A percentile compares a stretch with the other conserved stretches of the same genome.
These are phyloP conservation scores for Colletotrichum euphorbiae DNA, from an alignment of 2,329 filamentous ascomycete genomes.

Conservation along the genomic window DNA sequence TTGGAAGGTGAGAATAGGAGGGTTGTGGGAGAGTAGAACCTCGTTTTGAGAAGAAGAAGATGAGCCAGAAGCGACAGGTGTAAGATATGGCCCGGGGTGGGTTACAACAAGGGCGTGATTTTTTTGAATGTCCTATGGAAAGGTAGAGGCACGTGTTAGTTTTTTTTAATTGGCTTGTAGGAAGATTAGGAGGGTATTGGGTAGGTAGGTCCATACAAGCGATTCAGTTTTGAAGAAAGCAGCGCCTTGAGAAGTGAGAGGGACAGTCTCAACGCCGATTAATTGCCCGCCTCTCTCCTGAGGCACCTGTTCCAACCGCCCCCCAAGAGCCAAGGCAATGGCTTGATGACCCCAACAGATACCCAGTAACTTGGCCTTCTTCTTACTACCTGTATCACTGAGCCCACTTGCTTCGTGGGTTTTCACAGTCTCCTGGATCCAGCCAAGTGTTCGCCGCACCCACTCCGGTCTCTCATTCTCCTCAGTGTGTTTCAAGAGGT, in stretches of 20 bases:
- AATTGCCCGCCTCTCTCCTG: conserved; percentile 6
- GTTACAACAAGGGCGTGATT: conserved; percentile 1
- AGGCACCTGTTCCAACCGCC: no score
- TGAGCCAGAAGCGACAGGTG: not conserved
- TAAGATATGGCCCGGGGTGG: not conserved
- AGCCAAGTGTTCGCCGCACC: no score
- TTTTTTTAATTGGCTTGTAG: not conserved
- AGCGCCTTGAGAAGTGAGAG: conserved; percentile 15
- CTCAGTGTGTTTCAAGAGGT: not conserved
- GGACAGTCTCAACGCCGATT: not conserved
- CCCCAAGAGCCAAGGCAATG: no score
- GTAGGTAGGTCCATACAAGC: not conserved
- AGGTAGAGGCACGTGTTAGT: not conserved
- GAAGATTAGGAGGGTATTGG: not conserved
- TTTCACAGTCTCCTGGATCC: no score
- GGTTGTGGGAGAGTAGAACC: not conserved
- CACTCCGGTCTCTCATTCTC: no score
- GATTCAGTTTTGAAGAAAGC: conserved; percentile 7
- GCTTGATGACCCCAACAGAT: no score
- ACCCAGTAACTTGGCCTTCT: no score
- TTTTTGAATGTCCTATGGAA: not conserved
- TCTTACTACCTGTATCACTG: no score
- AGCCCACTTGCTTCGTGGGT: no score
- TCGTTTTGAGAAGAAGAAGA: not conserved
- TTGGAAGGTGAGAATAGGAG: conserved; percentile 4